Evolutionary conservation across 225 moss, liverwort and hornwort genomes (phyloP).

Genomic region (Pseudisothecium myosuroides): DNA sequence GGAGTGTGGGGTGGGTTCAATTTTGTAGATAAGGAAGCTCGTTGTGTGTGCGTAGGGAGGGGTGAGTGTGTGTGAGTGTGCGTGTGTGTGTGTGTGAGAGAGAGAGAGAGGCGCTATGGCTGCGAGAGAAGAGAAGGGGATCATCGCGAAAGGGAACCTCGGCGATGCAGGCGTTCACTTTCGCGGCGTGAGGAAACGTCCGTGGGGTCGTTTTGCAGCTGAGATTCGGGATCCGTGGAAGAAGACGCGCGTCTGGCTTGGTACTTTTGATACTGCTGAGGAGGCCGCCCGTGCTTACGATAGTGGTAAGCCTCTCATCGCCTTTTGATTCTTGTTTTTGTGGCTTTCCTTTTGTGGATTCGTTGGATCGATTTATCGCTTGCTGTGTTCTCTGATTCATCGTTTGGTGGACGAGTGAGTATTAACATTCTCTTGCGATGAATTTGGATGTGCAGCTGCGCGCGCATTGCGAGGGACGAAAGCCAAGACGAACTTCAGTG

Average conservation of each 20-base stretch:
- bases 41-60: neutral
- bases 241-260: conserved; percentile 93
- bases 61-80: neutral
- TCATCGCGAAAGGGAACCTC: conserved; percentile 39
- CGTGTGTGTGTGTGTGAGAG: neutral
- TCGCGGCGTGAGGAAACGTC: conserved; percentile 84
- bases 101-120: conserved; percentile 27
- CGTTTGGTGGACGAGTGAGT: neutral
- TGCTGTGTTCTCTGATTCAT: neutral
- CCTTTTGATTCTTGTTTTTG: neutral
- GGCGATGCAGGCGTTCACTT: conserved; percentile 82
- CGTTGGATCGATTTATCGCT: neutral
- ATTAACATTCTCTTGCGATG: neutral
- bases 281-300: conserved; percentile 90
- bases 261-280: conserved; percentile 87
- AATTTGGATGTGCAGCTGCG: conserved; percentile 36
- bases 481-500: conserved; percentile 80
- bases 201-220: conserved; percentile 94
- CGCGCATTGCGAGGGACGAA: conserved; percentile 75
- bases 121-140: conserved; percentile 51
- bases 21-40: neutral
- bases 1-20: neutral
- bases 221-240: conserved; percentile 99
- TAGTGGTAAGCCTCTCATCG: conserved; percentile 2
- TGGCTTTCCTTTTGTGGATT: neutral